These are phyloP conservation scores for Auriscalpium orientale DNA, from an alignment of 768 basidiomycete genomes.

Conservation along the genomic window DNA sequence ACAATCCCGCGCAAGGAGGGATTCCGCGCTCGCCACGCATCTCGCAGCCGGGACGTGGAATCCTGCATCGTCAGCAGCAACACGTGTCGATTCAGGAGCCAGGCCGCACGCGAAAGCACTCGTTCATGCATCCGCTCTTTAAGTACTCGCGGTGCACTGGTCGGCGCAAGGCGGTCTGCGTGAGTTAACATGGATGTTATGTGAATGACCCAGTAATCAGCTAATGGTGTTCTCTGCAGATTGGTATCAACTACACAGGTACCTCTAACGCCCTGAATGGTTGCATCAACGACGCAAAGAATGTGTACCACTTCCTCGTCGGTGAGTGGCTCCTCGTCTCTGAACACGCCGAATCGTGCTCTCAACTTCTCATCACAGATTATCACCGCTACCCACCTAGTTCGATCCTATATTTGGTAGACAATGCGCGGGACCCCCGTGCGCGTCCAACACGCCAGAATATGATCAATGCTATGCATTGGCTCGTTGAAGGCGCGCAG, in stretches of 20 bases:
- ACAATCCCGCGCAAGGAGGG: background rate
- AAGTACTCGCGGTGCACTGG: slow-evolving; percentile 88
- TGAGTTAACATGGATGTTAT: slow-evolving; percentile 29
- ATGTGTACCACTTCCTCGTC: slow-evolving; percentile 71
- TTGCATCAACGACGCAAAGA: slow-evolving; percentile 88
- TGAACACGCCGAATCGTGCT: background rate
- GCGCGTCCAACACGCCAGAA: slow-evolving; percentile 72
- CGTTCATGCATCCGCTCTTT: slow-evolving; percentile 32
- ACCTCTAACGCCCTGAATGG: slow-evolving; percentile 62
- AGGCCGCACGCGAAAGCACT: background rate
- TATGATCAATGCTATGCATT: slow-evolving; percentile 82
- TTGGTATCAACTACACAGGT: slow-evolving; percentile 85
- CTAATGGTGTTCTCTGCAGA: slow-evolving; percentile 32
- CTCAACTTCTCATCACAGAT: background rate
- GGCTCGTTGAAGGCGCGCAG: slow-evolving; percentile 77
- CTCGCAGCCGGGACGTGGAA: too few relatives aligned
- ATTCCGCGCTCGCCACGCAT: background rate
- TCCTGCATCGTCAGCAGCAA: too few relatives aligned
- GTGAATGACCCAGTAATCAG: background rate
- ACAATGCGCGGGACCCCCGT: slow-evolving; percentile 57
- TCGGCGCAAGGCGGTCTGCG: slow-evolving; percentile 81
- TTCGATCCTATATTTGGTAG: slow-evolving; percentile 83
- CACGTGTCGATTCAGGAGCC: too few relatives aligned
- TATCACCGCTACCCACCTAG: slow-evolving; percentile 29
- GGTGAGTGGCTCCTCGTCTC: slow-evolving; percentile 33